These are phyloP conservation scores for Ceratobasidium sp. DNA, from an alignment of 1,284 basidiomycete species.

Conservation along the genomic window DNA sequence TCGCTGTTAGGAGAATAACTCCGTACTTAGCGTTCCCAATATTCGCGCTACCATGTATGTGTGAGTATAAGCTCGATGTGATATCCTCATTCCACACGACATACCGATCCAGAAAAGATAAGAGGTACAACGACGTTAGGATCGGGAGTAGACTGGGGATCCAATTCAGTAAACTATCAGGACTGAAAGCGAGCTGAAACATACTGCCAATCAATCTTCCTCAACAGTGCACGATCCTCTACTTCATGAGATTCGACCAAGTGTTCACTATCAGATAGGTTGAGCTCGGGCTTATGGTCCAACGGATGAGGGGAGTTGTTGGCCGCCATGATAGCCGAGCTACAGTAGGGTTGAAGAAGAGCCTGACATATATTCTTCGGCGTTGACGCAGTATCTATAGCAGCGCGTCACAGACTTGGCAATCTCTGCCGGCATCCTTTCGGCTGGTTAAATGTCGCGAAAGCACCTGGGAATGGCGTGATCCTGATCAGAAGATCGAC, in stretches of 20 bases:
- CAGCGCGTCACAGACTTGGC: constrained; percentile 34
- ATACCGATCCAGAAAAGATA: constrained; percentile 77
- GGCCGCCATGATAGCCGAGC: background rate
- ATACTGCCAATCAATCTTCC: constrained; percentile 61
- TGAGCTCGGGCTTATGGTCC: constrained; percentile 8
- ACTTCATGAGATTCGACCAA: constrained; percentile 52
- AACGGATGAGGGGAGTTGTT: constrained; percentile 7
- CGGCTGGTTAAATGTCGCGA: constrained; percentile 18
- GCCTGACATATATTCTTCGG: background rate
- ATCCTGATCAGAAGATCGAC: constrained; percentile 31
- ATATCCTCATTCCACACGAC: constrained; percentile 19
- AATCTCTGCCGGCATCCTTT: too few relatives aligned
- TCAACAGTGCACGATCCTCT: constrained; percentile 60
- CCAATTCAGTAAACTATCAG: background rate
- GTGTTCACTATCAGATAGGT: constrained; percentile 1
- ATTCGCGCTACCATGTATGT: constrained; percentile 63
- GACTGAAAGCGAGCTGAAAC: background rate
- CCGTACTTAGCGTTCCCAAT: constrained; percentile 75
- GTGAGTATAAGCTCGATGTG: background rate
- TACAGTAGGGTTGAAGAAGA: background rate
- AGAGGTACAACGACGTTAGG: constrained; percentile 71
- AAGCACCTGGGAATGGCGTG: constrained; percentile 17
- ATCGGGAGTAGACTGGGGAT: constrained; percentile 65
- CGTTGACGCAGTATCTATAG: background rate
- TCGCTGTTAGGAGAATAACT: constrained; percentile 51